Base-by-base conservation (phyloP, 345 rosid genomes). In the Gossypium sturtianum region DNA sequence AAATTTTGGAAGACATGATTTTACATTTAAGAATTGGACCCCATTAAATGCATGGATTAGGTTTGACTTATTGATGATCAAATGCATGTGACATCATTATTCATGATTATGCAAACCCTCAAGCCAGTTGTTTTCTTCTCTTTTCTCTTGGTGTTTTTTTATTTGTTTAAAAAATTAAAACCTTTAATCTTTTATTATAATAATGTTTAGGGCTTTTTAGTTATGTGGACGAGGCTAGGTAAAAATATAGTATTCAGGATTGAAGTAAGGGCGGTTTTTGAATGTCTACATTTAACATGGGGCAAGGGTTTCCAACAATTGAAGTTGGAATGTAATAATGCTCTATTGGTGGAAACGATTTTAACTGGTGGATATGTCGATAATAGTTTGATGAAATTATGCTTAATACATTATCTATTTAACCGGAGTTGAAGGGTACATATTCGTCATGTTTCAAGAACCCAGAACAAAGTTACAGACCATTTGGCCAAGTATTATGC, bases 31-130 rank as follows among this genome's bases (percentile, higher is more conserved):
- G 12, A 12, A 48, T 51, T 68, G 83, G 83, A 60, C 73, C 82
- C 82, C 3, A 56, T 3, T 5, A 22, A 57, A 60, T 79, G 86
- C 82, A 81, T 69, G 83, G 83, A 82, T 79, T 78, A 77, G 83
- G 79, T 85, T 84, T 86, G 89, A 84, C 89, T 82, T 84, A 52
- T 12, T 44, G 73, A 70, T 77, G 70, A 76, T 77, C 48, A 76
- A 52, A 54, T 66, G 53, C 81, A 82, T 79, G 84, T 85, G 80
- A 85, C 78, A 80, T 78, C 76, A 79, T 85, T 63, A 68, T 75
- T 78, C 76, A 79, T 85, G 59, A 74, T 74, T 80, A 53, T 52
- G 57, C 58, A 78, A 49, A 34, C 59, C 59, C 72, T 49, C 45
- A 48, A 29, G 58, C 59, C 23, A 4, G 13, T 25, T 25, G 57